Conservation (phyloP, 2,329 filamentous ascomycete genomes). For the Teratosphaeria epicoccoides region DNA sequence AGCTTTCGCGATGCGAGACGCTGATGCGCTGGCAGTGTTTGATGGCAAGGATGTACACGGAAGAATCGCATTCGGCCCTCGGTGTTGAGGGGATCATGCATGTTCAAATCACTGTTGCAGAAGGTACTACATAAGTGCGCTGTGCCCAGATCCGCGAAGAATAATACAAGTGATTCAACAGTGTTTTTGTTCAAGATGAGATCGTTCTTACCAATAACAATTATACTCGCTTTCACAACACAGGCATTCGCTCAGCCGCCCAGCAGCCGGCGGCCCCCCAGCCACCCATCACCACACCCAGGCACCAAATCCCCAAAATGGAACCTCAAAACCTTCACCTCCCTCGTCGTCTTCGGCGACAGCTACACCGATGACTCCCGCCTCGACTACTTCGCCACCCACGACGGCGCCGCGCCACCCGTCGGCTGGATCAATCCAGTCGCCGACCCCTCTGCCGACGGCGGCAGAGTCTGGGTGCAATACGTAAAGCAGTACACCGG, state of each 20-base stretch:
- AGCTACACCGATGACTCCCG: constrained; percentile 58
- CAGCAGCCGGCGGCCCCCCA: not conserved
- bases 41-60: not conserved
- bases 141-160: not conserved
- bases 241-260: constrained; percentile 1
- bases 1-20: not conserved
- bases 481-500: constrained; percentile 49
- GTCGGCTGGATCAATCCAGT: constrained; percentile 45
- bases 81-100: not conserved
- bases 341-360: constrained; percentile 60
- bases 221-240: not conserved
- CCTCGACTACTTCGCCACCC: constrained; percentile 49
- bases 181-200: not conserved
- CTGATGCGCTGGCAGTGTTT: not conserved
- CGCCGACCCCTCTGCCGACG: constrained; percentile 44
- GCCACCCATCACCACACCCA: not conserved
- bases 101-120: not conserved
- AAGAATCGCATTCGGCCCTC: not conserved
- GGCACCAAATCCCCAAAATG: constrained; percentile 12
- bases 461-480: constrained; percentile 59
- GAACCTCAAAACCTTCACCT: constrained; percentile 43
- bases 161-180: not conserved
- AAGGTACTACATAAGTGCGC: not conserved
- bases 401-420: constrained; percentile 52
- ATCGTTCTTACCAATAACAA: not conserved